Conservation (phyloP, 1,284 basidiomycete species). For the Athelia sp. region DNA sequence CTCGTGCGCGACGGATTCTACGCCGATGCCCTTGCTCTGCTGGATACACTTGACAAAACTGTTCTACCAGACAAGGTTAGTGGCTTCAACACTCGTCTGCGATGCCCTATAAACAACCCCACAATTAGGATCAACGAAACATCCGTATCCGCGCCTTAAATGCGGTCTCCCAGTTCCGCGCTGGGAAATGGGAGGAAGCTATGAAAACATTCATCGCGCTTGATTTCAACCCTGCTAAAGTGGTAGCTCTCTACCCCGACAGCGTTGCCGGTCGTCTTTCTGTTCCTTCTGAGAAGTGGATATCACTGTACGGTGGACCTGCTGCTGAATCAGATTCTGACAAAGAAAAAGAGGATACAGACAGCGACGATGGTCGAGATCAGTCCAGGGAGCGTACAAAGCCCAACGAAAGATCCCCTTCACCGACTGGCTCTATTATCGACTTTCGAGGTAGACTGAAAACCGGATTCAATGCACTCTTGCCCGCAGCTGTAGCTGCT, state of each 20-base stretch:
- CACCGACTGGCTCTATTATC: constrained; percentile 44
- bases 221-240: constrained; percentile 90
- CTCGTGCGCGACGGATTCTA: constrained; percentile 73
- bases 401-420: constrained; percentile 30
- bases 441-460: constrained; percentile 45
- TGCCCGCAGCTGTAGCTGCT: constrained; percentile 27
- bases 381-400: constrained; percentile 17
- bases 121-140: constrained; percentile 43
- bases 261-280: constrained; percentile 77
- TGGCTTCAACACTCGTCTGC: not conserved
- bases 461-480: constrained; percentile 47
- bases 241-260: constrained; percentile 86
- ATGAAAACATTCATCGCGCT: constrained; percentile 86
- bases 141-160: constrained; percentile 63
- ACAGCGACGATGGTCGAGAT: not conserved
- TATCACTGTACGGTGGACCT: constrained; percentile 83
- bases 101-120: not conserved
- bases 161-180: constrained; percentile 75
- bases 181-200: constrained; percentile 67
- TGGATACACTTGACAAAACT: constrained; percentile 67
- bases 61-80: constrained; percentile 65
- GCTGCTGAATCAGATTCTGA: constrained; percentile 7
- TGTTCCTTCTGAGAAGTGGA: constrained; percentile 72
- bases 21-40: constrained; percentile 74
- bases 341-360: constrained; percentile 20